Base-by-base conservation (phyloP, 2,329 filamentous ascomycete genomes). In the Gyromitra esculenta region DNA sequence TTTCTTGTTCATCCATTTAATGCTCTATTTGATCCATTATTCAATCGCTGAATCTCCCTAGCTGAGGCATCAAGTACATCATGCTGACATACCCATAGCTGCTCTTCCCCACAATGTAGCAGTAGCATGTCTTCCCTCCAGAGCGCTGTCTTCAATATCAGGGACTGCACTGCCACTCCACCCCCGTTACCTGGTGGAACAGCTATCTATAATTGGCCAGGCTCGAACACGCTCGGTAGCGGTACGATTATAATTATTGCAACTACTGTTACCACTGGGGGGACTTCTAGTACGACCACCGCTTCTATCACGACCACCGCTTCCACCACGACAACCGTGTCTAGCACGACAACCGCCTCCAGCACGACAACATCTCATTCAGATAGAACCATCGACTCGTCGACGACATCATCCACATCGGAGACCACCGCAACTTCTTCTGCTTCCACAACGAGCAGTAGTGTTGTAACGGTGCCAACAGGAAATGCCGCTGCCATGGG, bases 111-210 rank as follows among this genome's bases (percentile, higher is more conserved):
- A 8, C 25, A 68, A 43, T 77, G 75, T 21, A 8, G 8, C 15
- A 41, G 15, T 21, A 31, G 41, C 15, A 56, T 45, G 45, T 15
- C 45, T 41, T 31, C 43, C n/a, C 9, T 64, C 18, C 3, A 66
- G 18, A 41, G 7, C 35, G 9, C 52, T 18, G 6, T 64, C 31
- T 48, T 60, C 56, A 25, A 52, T 45, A 57, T 52, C 7, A 8
- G 48, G 6, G 31, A 50, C 5, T 77, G 75, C 50, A 77, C 75
- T 11, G 56, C 45, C 18, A 77, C 75, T 1, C 75, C 75, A 31
- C 21, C 37, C 8, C 70, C 70, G 3, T 64, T 77, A 0, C 75
- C 75, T 8, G 39, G 68, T 31, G 74, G 62, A 50, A 76, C 54
- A 1, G 59, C 63, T 5, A 52, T 39, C 31, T 41, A 41, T 15